Percentiles rank a stretch among this genome's conserved stretches.
phyloP scores from a whole-genome alignment of 2,329 filamentous ascomycete genomes.

The Fusarium sp. region DNA sequence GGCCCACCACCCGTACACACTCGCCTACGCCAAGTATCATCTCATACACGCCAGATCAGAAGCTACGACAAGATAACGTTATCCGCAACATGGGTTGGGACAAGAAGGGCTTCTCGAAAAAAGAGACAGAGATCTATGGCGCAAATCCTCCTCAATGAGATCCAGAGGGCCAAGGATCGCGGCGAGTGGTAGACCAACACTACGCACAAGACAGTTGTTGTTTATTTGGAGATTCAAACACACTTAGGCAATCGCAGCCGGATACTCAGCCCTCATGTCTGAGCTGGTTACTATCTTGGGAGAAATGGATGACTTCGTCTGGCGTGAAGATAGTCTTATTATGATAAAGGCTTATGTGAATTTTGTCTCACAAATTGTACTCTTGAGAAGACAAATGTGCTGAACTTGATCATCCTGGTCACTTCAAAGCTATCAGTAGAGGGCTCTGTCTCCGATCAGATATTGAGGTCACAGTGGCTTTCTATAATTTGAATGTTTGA shows the following conservation, averaged over 20 bases:
- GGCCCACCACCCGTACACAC: background rate
- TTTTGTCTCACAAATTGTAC: background rate
- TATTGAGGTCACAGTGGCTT: background rate
- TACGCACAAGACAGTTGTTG: fast-evolving
- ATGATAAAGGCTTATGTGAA: background rate
- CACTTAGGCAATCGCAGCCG: fast-evolving
- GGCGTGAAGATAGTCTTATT: fast-evolving
- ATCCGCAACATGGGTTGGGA: background rate
- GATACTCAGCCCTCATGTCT: fast-evolving
- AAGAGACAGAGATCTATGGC: background rate
- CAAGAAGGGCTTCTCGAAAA: fast-evolving
- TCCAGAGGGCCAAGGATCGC: background rate
- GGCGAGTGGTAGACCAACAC: background rate
- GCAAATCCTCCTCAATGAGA: background rate
- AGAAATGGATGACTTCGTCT: background rate
- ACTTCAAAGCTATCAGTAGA: background rate
- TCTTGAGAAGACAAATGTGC: background rate
- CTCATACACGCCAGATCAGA: background rate
- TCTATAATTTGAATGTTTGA: fast-evolving
- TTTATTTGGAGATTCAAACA: fast-evolving
- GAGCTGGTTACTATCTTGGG: background rate
- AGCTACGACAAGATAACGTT: background rate
- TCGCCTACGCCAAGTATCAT: background rate
- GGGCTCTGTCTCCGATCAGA: background rate
- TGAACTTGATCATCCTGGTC: background rate